Conservation (phyloP, 2,329 filamentous ascomycete genomes). For the Penicillium corylophilum region DNA sequence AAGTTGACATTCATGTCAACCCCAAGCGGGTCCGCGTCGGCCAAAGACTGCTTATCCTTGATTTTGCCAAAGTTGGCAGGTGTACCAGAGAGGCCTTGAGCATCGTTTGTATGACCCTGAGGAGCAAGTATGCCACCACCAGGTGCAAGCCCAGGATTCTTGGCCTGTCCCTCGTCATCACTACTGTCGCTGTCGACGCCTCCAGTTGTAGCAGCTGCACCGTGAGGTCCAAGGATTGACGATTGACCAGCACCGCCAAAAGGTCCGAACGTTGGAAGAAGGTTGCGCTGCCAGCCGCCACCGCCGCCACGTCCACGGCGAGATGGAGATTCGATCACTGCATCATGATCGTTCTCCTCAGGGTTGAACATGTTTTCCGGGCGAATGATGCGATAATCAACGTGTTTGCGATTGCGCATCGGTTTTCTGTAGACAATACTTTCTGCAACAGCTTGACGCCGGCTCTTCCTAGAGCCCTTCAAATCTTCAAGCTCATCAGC, state of each 20-base stretch:
- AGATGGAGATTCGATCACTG: slow-evolving; percentile 64
- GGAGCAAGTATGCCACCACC: slow-evolving; percentile 57
- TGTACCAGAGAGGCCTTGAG: slow-evolving; percentile 58
- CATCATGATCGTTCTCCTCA: slow-evolving; percentile 71
- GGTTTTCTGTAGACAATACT: slow-evolving; percentile 46
- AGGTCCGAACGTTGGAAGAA: slow-evolving; percentile 88
- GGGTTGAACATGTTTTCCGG: slow-evolving; percentile 68
- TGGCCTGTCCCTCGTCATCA: slow-evolving; percentile 78
- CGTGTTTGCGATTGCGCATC: slow-evolving; percentile 61
- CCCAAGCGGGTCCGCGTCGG: slow-evolving; percentile 90
- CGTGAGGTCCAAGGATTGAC: slow-evolving; percentile 71
- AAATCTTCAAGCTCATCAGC: slow-evolving; percentile 59
- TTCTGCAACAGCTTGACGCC: slow-evolving; percentile 35
- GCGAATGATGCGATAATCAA: slow-evolving; percentile 84
- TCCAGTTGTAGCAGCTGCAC: slow-evolving; percentile 66
- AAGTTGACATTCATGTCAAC: slow-evolving; percentile 93
- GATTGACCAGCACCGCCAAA: slow-evolving; percentile 79
- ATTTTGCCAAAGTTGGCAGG: slow-evolving; percentile 88
- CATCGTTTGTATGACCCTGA: slow-evolving; percentile 55
- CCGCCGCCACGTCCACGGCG: slow-evolving; percentile 65
- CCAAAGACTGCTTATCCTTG: slow-evolving; percentile 86
- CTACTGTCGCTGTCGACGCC: slow-evolving; percentile 93
- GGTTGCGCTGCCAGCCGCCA: slow-evolving; percentile 69
- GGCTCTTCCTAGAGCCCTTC: slow-evolving; percentile 46
- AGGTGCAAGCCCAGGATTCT: slow-evolving; percentile 59